A percentile compares a stretch with the other conserved stretches of the same genome.
phyloP scores from a whole-genome alignment of 2,329 filamentous ascomycete genomes.

The Diaporthe sp. region DNA sequence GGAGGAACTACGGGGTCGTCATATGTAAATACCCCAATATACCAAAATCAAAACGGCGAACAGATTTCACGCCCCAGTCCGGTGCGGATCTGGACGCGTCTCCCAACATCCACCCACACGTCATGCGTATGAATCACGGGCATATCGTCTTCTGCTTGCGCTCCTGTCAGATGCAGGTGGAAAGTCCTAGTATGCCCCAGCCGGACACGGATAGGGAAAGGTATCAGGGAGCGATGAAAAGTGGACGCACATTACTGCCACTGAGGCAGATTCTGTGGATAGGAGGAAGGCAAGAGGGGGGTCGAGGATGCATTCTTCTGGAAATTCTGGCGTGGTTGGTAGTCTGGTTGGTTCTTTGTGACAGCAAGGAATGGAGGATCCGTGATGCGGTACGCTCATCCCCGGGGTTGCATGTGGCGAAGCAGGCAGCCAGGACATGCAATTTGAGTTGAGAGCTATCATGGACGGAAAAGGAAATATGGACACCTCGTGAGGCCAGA shows the following conservation, averaged over 20 bases:
- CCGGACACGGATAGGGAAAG: background rate
- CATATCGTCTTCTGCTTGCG: background rate
- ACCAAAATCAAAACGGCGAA: constrained; percentile 41
- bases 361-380: background rate
- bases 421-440: background rate
- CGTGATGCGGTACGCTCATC: background rate
- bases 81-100: background rate
- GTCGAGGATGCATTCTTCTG: background rate
- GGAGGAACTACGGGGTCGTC: background rate
- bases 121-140: background rate
- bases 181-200: background rate
- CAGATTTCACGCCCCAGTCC: constrained; percentile 35
- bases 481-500: background rate
- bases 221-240: background rate
- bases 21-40: constrained; percentile 36
- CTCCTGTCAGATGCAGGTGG: background rate
- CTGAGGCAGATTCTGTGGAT: too few species aligned
- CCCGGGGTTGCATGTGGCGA: background rate
- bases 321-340: background rate
- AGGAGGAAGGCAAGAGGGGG: background rate
- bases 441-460: background rate
- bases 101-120: background rate
- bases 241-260: background rate
- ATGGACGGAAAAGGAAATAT: background rate
- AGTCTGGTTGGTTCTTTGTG: background rate